Evolutionary conservation across 495 filamentous ascomycete genomes (phyloP).

Genomic region (Podospora fimiseda): DNA sequence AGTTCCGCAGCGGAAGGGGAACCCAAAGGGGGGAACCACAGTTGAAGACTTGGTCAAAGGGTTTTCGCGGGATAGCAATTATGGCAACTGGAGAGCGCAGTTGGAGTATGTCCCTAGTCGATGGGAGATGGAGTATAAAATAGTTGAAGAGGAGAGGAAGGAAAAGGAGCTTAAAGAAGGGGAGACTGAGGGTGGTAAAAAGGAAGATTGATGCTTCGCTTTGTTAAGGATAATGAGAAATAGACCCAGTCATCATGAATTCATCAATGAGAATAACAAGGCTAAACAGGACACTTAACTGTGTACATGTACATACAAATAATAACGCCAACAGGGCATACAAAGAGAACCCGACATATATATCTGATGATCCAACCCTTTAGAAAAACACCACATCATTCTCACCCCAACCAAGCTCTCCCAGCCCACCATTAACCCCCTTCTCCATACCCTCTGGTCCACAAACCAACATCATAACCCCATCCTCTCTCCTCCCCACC

Average conservation of each 20-base stretch:
- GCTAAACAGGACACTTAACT: too few relatives aligned
- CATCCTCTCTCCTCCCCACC: slow-evolving; percentile 41
- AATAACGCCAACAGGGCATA: too few relatives aligned
- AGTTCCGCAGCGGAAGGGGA: not conserved
- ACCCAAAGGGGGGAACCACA: not conserved
- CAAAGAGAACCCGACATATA: too few relatives aligned
- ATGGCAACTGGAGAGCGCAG: slow-evolving; percentile 11
- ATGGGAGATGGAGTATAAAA: slow-evolving; percentile 17
- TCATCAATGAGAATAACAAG: too few relatives aligned
- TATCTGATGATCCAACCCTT: not conserved
- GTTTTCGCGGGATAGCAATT: slow-evolving; percentile 54
- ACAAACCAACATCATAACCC: slow-evolving; percentile 72
- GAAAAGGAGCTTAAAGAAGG: too few relatives aligned
- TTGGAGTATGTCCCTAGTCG: slow-evolving; percentile 9
- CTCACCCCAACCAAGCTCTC: slow-evolving; percentile 65
- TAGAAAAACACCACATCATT: slow-evolving; percentile 83
- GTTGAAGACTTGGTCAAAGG: slow-evolving; percentile 14
- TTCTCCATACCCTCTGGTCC: slow-evolving; percentile 77
- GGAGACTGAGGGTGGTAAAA: too few relatives aligned
- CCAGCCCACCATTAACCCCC: slow-evolving; percentile 35
- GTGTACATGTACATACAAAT: too few relatives aligned
- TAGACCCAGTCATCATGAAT: too few relatives aligned
- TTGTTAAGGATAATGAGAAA: too few relatives aligned
- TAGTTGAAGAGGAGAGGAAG: slow-evolving; percentile 2
- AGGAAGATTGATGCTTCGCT: too few relatives aligned